Evolutionary conservation across 2,329 filamentous ascomycete genomes (phyloP), one percentile per base, ranked within the genome.

Genomic region (Aspergillus puulaauensis): DNA sequence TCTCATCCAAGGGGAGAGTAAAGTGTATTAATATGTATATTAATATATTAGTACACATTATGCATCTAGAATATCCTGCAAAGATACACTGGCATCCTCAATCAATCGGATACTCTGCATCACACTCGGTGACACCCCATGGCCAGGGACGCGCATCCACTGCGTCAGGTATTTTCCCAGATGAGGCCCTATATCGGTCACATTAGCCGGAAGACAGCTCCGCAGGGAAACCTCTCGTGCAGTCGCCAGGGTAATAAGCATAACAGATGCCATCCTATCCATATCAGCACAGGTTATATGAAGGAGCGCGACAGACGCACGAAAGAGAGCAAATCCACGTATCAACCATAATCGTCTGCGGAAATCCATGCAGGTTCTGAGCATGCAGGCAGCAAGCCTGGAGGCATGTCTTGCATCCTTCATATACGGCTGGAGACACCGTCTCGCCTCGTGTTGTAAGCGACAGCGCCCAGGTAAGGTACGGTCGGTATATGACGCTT

Each of bases 261-360:
- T 82, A 3, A 78, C 78, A 0, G 77, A 77, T 0, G 79, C 78
- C 79, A 82, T 82, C 0, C 79, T 80, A 24, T 1, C 14, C 3
- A 11, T 1, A n/a, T 39, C 24, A 27, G 24, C 24, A 27, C 21
- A 27, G 9, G 24, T 0, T 27, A 9, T 8, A 8, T 27, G 24
- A 31, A 31, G 9, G 27, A 4, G 11, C 3, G 9, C 9, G 27
- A 3, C 3, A 14, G 12, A 49, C 52, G 1, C 68, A 82, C 80
- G 80, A 82, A 0, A 83, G 62, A 0, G 80, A 80, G 46, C 81
- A 83, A 21, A 83, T 83, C 81, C 81, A 83, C 0, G 80, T 82
- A 61, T 83, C 81, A 1, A 83, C 75, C 35, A 83, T 65, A 0
- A 83, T 75, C 0, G 81, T 83, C 48, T 83, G 81, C 0, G 77